Base-by-base conservation (phyloP, 1,139 yeast species). In the Spencermartinsiella ligniputridi region DNA sequence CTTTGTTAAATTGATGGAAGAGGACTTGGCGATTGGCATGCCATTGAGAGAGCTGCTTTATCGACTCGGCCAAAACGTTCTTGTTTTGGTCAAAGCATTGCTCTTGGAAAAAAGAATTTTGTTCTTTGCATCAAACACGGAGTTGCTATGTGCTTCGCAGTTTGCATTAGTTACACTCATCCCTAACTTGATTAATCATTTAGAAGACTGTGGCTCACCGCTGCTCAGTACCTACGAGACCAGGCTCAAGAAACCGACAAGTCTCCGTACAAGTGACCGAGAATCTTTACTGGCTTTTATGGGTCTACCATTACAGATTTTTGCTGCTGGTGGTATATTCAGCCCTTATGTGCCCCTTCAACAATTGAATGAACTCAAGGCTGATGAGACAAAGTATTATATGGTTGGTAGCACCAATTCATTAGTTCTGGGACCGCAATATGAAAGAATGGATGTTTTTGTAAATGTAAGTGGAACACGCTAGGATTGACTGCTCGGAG, bases 331-430 rank as follows among this genome's bases (percentile, higher is more conserved):
- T 33, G 88, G 95, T 2, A 75, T 90, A 52, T 90, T 95, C 74
- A 84, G 86, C 53, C 97, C 98, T 0, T 92, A 90, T 63, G 76
- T 90, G 18, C 96, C 98, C 0, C 69, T 92, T 42, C 98, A 90
- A 63, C 97, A 90, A 60, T 69, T 92, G 46, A 84, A 83, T 45
- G 90, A 86, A 54, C 70, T 92, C 44, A 73, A 72, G 32, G 73
- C 76, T 25, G 69, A 72, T 1, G 76, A 73, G 37, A 75, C 90
- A 0, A 70, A 74, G 44, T 81, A 80, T 60, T 92, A 80, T 54
- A 71, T 88, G 66, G 77, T 88, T 44, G 98, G 98, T 0, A 83
- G 95, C 40, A 89, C 97, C 8, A 92, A 92, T 63, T 79, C 89
- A 30, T 68, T 92, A 39, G 71, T 92, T 43, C 69, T 85, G 37